Base-by-base conservation (phyloP, 441 rosid species). In the Bruguiera hainesii region DNA sequence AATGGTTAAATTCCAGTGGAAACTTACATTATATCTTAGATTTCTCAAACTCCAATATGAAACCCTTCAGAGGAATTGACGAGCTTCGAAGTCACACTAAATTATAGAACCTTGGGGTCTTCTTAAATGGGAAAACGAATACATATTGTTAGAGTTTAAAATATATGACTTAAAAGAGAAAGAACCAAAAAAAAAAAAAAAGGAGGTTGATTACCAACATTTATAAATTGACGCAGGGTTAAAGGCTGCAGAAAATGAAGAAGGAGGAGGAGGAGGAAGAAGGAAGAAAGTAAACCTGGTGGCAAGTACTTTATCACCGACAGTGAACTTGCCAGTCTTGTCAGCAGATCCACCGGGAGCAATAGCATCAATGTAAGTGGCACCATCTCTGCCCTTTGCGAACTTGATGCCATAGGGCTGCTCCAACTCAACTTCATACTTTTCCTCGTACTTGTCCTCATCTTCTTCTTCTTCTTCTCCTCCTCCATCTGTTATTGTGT, bases 281-380 rank as follows among this genome's bases (percentile, higher is more conserved):
- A 29, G 23, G 31, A 19, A 60, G 30, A 60, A 78, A 50, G 56
- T 26, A 67, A 61, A 94, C 99, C 98, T 95, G 78, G 99, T 95
- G 77, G 99, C 99, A 53, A 88, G 64, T 30, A 91, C 99, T 83
- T 71, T 95, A 71, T 95, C 98, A 3, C 99, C 98, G 46, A 86
- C 96, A 6, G 89, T 52, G 83, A 95, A 95, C 75, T 79, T 16
- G 18, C 89, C 88, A 60, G 96, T 78, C 82, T 80, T 84, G 70
- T 95, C 98, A 65, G 98, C 99, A 2, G 75, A 66, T 48, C 93
- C 96, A 70, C 97, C 99, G 7, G 95, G 83, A 3, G 83, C 81
- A 75, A 91, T 86, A 35, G 91, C 96, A 60, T 95, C 99, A 73
- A 95, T 91, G 76, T 90, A 95, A 78, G 98, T 90, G 18, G 91